Conservation (phyloP, 495 filamentous ascomycete genomes). For the Aspergillus bertholletiae region DNA sequence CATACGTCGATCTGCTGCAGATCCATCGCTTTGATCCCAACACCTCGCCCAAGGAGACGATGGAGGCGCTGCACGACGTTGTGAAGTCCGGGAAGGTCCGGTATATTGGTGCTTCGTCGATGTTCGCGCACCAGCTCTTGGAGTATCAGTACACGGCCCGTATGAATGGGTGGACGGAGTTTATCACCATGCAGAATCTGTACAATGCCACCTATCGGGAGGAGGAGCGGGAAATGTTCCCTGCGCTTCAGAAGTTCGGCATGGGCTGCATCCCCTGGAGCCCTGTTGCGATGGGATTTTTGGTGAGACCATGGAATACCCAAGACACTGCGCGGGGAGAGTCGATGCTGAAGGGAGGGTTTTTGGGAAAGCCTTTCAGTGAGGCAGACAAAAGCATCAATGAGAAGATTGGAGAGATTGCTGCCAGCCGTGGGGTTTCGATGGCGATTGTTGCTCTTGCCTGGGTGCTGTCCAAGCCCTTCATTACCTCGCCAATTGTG, state of each 20-base stretch:
- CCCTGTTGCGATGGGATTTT: slow-evolving; percentile 46
- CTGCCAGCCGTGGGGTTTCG: slow-evolving; percentile 51
- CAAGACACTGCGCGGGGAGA: slow-evolving; percentile 17
- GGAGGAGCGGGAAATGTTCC: slow-evolving; percentile 75
- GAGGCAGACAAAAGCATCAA: slow-evolving; percentile 47
- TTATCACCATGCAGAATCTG: slow-evolving; percentile 72
- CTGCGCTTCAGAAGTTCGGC: slow-evolving; percentile 62
- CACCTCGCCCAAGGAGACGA: slow-evolving; percentile 64
- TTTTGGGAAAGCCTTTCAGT: slow-evolving; percentile 16
- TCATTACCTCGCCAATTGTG: slow-evolving; percentile 56
- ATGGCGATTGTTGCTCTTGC: slow-evolving; percentile 64
- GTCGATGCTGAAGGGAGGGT: background rate
- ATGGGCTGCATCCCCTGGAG: slow-evolving; percentile 59
- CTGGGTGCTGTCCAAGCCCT: slow-evolving; percentile 53
- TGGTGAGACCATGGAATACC: slow-evolving; percentile 27
- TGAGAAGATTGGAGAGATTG: slow-evolving; percentile 55
- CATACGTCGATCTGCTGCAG: slow-evolving; percentile 72
- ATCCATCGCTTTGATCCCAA: slow-evolving; percentile 59
- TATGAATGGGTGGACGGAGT: slow-evolving; percentile 67
- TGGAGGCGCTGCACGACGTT: slow-evolving; percentile 69
- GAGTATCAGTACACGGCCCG: slow-evolving; percentile 61
- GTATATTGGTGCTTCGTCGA: slow-evolving; percentile 66
- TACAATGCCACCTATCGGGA: slow-evolving; percentile 73
- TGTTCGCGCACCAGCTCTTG: slow-evolving; percentile 67
- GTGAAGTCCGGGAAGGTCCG: slow-evolving; percentile 60